Evolutionary conservation across 495 filamentous ascomycete genomes (phyloP), one percentile per base, ranked within the genome.

Genomic region (Thozetella sp.): DNA sequence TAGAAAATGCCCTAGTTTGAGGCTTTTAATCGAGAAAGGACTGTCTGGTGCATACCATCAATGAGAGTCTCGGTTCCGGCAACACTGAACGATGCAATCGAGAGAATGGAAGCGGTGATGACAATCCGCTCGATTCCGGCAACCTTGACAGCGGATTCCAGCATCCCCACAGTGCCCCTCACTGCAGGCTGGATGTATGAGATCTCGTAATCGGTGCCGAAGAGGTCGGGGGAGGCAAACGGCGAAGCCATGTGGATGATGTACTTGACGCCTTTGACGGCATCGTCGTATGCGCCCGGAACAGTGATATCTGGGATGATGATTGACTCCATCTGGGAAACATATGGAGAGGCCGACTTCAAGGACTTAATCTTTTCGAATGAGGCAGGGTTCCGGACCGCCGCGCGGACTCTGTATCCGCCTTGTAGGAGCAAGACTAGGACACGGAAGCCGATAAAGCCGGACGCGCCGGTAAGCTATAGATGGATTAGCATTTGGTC

Each of bases 41-140:
- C n/a, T n/a, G n/a, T n/a, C n/a, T n/a, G n/a, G n/a, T n/a, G n/a
- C 43, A 20, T 20, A 48, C 43, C 43, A 19, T 48, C 43, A n/a
- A 48, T 20, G n/a, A 13, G 3, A 3, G 12, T 20, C 4, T 48
- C 43, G 3, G 10, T 48, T 10, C n/a, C 43, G 6, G 3, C 43
- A n/a, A 10, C 20, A 48, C n/a, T 20, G 43, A 48, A 20, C 9
- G 22, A 22, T n/a, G 22, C 12, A 10, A 57, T 50, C 1, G 55
- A 46, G 2, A 57, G 22, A 15, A 57, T 25, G 15, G 55, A 57
- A n/a, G 26, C 34, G 9, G 40, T 48, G 48, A 57, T 48, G 55
- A 57, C 55, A 19, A 57, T n/a, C n/a, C 43, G 6, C 43, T 48
- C n/a, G n/a, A 48, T n/a, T 3, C 10, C 9, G 6, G 43, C 4